phyloP scores from a whole-genome alignment of 768 basidiomycete species.

The Leccinum variicolor region DNA sequence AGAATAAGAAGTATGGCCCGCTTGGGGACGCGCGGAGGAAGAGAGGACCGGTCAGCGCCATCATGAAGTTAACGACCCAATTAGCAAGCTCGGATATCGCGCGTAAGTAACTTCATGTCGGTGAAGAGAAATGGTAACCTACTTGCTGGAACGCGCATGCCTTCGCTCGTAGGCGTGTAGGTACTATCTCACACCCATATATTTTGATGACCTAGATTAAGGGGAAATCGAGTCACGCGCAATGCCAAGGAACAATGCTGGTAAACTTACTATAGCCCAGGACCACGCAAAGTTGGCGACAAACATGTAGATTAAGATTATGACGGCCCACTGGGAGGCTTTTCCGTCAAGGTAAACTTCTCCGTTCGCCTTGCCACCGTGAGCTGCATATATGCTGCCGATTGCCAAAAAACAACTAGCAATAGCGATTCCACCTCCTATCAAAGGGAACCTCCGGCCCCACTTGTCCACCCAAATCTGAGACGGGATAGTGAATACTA shows the following conservation, averaged over 20 bases:
- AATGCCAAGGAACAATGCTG: neutral
- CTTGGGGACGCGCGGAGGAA: conserved; percentile 44
- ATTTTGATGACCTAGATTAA: conserved; percentile 32
- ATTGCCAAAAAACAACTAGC: conserved; percentile 39
- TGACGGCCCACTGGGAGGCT: conserved; percentile 35
- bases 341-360: conserved; percentile 22
- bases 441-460: conserved; percentile 34
- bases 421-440: conserved; percentile 42
- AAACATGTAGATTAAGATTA: conserved; percentile 47
- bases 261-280: conserved; percentile 39
- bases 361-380: conserved; percentile 30
- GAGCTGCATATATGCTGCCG: conserved; percentile 41
- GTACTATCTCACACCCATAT: conserved; percentile 46
- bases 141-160: conserved; percentile 44
- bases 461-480: conserved; percentile 41
- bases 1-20: conserved; percentile 48
- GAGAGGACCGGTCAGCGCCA: conserved; percentile 45
- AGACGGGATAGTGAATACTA: conserved; percentile 36
- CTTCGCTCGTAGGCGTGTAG: conserved; percentile 43
- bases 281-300: conserved; percentile 40
- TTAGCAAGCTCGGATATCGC: conserved; percentile 18
- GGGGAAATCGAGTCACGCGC: neutral
- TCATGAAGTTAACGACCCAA: conserved; percentile 38
- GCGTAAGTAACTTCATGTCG: conserved; percentile 1
- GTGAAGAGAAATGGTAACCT: conserved; percentile 5